Evolutionary conservation across 345 rosid genomes (phyloP).

Genomic region (Dovyalis caffra): DNA sequence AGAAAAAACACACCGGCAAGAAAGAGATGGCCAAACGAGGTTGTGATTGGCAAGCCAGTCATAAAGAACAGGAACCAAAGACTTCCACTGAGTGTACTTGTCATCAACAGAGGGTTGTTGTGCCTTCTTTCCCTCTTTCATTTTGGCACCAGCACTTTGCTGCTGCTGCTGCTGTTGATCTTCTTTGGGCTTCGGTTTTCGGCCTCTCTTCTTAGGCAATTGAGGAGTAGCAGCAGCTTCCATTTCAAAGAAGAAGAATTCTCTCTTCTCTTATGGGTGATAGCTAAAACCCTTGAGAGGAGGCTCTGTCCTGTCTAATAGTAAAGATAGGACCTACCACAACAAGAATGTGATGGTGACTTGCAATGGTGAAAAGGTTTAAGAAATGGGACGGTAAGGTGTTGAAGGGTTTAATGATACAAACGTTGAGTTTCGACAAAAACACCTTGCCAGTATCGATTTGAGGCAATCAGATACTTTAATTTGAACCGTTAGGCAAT

Average conservation of each 20-base stretch:
- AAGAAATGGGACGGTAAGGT: no score
- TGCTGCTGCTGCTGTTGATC: slow-evolving; percentile 51
- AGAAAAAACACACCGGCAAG: slow-evolving; percentile 67
- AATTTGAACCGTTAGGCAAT: no score
- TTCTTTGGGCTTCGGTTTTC: slow-evolving; percentile 84
- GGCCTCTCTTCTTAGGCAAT: slow-evolving; percentile 74
- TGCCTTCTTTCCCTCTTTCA: slow-evolving; percentile 42
- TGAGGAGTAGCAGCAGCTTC: slow-evolving; percentile 4
- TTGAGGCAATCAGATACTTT: no score
- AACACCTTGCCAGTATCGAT: no score
- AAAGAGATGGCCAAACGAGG: slow-evolving; percentile 99
- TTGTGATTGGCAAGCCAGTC: slow-evolving; percentile 99
- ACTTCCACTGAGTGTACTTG: slow-evolving; percentile 93
- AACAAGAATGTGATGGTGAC: no score
- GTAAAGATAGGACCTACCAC: no score
- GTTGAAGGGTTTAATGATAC: no score
- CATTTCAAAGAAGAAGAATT: background rate
- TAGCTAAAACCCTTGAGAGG: background rate
- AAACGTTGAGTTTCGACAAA: no score
- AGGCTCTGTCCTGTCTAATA: background rate
- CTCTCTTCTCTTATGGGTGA: background rate
- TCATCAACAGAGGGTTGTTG: slow-evolving; percentile 70
- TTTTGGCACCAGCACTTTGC: slow-evolving; percentile 21
- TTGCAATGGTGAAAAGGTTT: no score
- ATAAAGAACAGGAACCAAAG: slow-evolving; percentile 88